phyloP scores from a whole-genome alignment of 1,284 basidiomycete genomes.

The Marasmius oreades region DNA sequence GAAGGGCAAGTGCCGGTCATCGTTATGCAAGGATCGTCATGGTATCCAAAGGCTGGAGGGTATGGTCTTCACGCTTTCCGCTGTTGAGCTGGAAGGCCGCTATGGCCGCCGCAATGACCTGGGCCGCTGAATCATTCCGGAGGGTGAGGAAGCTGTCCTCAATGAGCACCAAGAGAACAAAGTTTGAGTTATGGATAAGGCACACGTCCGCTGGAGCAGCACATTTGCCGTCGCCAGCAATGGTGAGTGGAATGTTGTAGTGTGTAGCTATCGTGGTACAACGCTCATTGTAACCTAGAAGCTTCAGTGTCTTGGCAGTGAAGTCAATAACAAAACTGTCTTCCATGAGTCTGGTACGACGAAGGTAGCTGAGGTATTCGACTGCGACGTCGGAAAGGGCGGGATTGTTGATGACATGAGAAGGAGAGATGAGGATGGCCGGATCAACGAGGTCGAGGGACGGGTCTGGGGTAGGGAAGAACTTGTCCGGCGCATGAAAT shows the following conservation, averaged over 20 bases:
- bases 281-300: slow-evolving; percentile 25
- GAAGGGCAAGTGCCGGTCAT: slow-evolving; percentile 27
- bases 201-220: slow-evolving; percentile 30
- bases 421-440: slow-evolving; percentile 19
- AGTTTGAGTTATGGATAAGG: slow-evolving; percentile 22
- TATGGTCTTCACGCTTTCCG: slow-evolving; percentile 12
- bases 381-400: slow-evolving; percentile 14
- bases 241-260: slow-evolving; percentile 19
- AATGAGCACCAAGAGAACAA: slow-evolving; percentile 32
- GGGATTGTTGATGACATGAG: neutral
- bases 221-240: slow-evolving; percentile 22
- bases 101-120: slow-evolving; percentile 33
- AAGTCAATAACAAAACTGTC: slow-evolving; percentile 26
- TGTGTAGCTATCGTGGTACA: slow-evolving; percentile 22
- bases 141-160: slow-evolving; percentile 22
- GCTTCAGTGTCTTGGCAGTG: slow-evolving; percentile 25
- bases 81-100: slow-evolving; percentile 33
- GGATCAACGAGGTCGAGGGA: slow-evolving; percentile 22
- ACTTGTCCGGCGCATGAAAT: slow-evolving; percentile 16
- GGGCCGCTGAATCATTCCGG: slow-evolving; percentile 22
- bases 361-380: slow-evolving; percentile 21
- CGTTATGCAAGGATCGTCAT: slow-evolving; percentile 29
- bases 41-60: slow-evolving; percentile 19
- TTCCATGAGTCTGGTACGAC: slow-evolving; percentile 24
- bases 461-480: slow-evolving; percentile 25